phyloP scores from a whole-genome alignment of 257 asterid genomes.

The Nicotiana tomentosiformis region DNA sequence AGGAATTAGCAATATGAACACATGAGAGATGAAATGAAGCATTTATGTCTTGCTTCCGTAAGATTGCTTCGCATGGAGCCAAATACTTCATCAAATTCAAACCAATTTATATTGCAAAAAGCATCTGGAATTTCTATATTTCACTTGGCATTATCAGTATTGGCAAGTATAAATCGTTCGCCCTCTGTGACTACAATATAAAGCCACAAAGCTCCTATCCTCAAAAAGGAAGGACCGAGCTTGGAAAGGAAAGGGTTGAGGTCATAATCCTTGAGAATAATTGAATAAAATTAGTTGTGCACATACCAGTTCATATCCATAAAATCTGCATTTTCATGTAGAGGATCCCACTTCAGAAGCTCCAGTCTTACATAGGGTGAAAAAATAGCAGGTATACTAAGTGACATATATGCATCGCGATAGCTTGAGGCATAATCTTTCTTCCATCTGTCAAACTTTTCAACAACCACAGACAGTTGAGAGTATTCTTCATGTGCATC shows the following conservation, averaged over 20 bases:
- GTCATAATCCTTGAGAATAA: not conserved
- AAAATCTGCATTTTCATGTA: constrained; percentile 80
- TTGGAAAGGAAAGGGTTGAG: not conserved
- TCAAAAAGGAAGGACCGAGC: not conserved
- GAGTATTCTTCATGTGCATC: constrained; percentile 88
- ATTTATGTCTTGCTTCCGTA: not conserved
- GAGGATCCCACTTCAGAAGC: constrained; percentile 99
- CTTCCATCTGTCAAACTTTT: constrained; percentile 78
- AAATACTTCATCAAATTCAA: not conserved
- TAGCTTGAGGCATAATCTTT: constrained; percentile 69
- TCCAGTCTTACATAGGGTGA: constrained; percentile 94
- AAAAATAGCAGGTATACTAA: constrained; percentile 69
- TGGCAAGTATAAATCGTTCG: not conserved
- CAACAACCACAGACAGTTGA: constrained; percentile 65
- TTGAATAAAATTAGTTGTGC: not conserved
- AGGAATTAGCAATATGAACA: not conserved
- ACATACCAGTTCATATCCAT: constrained; percentile 82
- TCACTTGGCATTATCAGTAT: not conserved
- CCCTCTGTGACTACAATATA: not conserved
- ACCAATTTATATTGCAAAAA: not conserved
- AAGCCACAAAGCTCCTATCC: not conserved
- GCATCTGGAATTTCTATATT: not conserved
- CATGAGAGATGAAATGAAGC: not conserved
- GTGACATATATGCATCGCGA: constrained; percentile 89
- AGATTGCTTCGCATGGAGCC: not conserved